Evolutionary conservation across 73 alveolate species (phyloP).

Genomic region (Paramecium octaurelia): DNA sequence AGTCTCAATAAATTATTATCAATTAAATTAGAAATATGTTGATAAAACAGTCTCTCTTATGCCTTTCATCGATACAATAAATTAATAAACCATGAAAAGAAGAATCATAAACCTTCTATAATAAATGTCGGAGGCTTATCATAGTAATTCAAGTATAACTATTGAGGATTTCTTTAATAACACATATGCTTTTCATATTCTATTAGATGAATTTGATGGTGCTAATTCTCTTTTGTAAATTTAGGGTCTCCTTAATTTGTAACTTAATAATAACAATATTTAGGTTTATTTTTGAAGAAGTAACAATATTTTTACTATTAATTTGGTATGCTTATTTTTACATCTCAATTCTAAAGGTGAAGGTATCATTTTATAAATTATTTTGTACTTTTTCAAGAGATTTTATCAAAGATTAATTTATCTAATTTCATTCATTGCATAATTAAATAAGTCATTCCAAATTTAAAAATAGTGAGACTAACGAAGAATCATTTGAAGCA

Average conservation of each 20-base stretch:
- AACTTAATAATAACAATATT: not conserved
- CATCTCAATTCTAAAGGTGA: not conserved
- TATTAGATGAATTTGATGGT: not conserved
- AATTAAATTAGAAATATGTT: not conserved
- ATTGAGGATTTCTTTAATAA: not conserved
- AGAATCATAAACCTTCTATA: not conserved
- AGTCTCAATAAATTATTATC: not conserved
- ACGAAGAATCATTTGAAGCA: constrained; percentile 7
- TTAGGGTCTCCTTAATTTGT: not conserved
- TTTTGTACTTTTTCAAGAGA: not conserved
- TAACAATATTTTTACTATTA: not conserved
- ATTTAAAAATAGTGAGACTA: not conserved
- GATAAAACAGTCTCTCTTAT: not conserved
- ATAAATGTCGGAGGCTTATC: not conserved
- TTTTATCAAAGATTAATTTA: not conserved
- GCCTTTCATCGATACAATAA: not conserved
- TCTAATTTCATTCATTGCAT: not conserved
- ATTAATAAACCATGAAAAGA: not conserved
- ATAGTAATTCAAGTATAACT: not conserved
- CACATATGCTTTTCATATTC: not conserved
- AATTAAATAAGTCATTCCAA: not conserved
- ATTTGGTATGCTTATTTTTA: not conserved
- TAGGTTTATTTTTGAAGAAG: not conserved
- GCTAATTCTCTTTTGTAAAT: not conserved
- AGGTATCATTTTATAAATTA: not conserved